These are phyloP conservation scores for Dipodascus albidus DNA, from an alignment of 805 yeast species.

Conservation along the genomic window DNA sequence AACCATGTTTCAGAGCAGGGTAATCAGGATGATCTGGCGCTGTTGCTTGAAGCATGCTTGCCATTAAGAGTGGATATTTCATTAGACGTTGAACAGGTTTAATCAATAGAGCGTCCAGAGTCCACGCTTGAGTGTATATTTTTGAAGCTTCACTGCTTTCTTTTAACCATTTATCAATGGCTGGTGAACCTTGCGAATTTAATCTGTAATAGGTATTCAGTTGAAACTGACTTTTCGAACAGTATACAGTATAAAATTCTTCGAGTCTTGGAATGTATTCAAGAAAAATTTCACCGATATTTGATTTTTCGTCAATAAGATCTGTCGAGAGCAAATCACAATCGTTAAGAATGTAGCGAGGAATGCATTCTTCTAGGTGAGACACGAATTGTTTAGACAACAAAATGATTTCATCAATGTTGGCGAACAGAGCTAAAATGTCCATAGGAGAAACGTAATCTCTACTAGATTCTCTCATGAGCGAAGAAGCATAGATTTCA, in stretches of 20 bases:
- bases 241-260: constrained; percentile 24
- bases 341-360: constrained; percentile 17
- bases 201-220: constrained; percentile 19
- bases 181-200: constrained; percentile 17
- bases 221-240: constrained; percentile 21
- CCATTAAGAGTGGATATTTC: constrained; percentile 30
- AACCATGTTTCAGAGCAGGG: constrained; percentile 21
- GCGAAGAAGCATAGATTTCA: constrained; percentile 21
- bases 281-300: constrained; percentile 22
- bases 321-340: constrained; percentile 10
- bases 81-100: constrained; percentile 36
- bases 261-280: constrained; percentile 23
- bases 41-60: constrained; percentile 21
- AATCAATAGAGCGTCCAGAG: constrained; percentile 30
- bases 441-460: constrained; percentile 20
- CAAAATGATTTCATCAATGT: constrained; percentile 23
- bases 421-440: constrained; percentile 20
- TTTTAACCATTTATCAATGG: constrained; percentile 24
- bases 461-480: constrained; percentile 13
- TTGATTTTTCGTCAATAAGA: constrained; percentile 16
- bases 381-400: constrained; percentile 22
- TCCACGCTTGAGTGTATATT: constrained; percentile 27
- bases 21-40: constrained; percentile 37
- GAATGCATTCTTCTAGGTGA: constrained; percentile 18
- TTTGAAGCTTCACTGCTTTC: constrained; percentile 21